Evolutionary conservation across 352 stramenopile genomes (phyloP).

Genomic region (Globisporangium yorkense): DNA sequence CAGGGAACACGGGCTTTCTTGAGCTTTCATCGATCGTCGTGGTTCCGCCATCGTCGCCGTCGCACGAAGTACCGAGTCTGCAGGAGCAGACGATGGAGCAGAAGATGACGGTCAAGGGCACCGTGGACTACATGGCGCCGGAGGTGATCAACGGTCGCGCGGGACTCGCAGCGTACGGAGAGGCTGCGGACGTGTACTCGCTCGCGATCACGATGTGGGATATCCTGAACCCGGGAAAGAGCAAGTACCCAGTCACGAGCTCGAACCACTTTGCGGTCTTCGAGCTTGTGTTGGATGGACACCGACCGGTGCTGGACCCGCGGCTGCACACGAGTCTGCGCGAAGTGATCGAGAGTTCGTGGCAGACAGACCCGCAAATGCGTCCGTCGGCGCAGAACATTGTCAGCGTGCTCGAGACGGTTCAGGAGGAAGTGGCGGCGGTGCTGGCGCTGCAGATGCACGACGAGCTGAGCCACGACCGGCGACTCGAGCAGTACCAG

Average conservation of each 20-base stretch:
- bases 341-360: constrained; percentile 50
- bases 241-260: constrained; percentile 33
- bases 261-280: constrained; percentile 51
- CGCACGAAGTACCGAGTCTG: neutral
- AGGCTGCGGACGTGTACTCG: constrained; percentile 68
- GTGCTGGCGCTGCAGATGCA: constrained; percentile 40
- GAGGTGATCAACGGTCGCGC: constrained; percentile 54
- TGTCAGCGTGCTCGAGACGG: constrained; percentile 35
- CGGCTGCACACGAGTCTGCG: constrained; percentile 33
- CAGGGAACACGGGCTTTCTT: neutral
- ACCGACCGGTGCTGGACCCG: constrained; percentile 35
- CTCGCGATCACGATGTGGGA: constrained; percentile 65
- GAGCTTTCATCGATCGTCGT: constrained; percentile 8
- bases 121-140: constrained; percentile 69
- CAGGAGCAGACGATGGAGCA: neutral
- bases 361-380: constrained; percentile 40
- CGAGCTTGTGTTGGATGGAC: constrained; percentile 37
- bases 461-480: constrained; percentile 22
- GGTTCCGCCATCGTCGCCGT: neutral
- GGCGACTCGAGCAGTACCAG: neutral
- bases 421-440: constrained; percentile 59
- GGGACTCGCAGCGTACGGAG: constrained; percentile 43
- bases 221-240: constrained; percentile 41
- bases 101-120: constrained; percentile 65
- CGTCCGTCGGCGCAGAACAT: constrained; percentile 46